These are phyloP conservation scores for Boechera stricta DNA, from an alignment of 345 rosid genomes.

Conservation along the genomic window DNA sequence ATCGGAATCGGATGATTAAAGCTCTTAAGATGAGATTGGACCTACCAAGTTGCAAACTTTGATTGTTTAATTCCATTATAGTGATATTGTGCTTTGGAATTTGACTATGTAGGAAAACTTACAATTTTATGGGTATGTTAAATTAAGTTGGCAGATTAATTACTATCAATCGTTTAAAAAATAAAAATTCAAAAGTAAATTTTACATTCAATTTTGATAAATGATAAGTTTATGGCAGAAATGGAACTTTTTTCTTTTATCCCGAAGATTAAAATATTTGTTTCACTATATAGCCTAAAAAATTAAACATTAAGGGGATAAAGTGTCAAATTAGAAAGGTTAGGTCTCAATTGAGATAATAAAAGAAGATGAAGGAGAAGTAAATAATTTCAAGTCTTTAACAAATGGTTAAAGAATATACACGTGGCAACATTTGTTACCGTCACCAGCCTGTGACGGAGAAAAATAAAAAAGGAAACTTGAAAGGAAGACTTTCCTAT, in stretches of 20 bases:
- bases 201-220: background rate
- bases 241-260: too few species aligned
- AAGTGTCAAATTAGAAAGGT: background rate
- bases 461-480: background rate
- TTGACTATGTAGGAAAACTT: conserved; percentile 1
- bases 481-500: conserved; percentile 3
- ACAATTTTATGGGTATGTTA: background rate
- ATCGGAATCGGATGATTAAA: conserved; percentile 19
- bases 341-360: background rate
- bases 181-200: background rate
- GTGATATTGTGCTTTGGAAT: background rate
- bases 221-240: background rate
- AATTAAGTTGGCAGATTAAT: background rate
- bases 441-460: conserved; percentile 33
- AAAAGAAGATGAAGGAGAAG: conserved; percentile 7
- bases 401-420: background rate
- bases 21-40: conserved; percentile 12
- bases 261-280: too few species aligned
- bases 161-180: background rate
- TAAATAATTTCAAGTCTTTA: background rate
- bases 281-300: background rate
- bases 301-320: background rate
- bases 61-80: background rate
- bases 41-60: conserved; percentile 27
- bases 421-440: conserved; percentile 34